phyloP scores from a whole-genome alignment of 805 yeast genomes.

The Millerago galiae region DNA sequence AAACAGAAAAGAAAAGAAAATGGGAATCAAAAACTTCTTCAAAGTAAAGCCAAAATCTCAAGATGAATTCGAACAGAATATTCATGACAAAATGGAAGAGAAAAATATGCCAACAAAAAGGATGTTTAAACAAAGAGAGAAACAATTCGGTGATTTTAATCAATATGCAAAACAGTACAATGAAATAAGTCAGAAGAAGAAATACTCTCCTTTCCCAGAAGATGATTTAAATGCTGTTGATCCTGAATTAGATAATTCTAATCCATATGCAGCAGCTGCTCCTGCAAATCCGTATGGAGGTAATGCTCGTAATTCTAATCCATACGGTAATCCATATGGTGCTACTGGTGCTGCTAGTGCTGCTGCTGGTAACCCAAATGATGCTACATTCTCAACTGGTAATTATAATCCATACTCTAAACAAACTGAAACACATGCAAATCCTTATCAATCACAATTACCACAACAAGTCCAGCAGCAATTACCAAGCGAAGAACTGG shows the following conservation, averaged over 20 bases:
- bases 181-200: conserved; percentile 29
- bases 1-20: conserved; percentile 14
- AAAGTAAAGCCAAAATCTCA: conserved; percentile 37
- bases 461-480: conserved; percentile 1
- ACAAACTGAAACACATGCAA: conserved; percentile 3
- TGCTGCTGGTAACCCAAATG: conserved; percentile 12
- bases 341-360: not conserved
- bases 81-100: conserved; percentile 35
- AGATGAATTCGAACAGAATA: conserved; percentile 37
- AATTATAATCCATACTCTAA: not conserved
- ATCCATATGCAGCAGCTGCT: conserved; percentile 1
- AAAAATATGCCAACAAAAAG: conserved; percentile 37
- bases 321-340: not conserved
- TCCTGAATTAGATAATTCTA: not conserved
- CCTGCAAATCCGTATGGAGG: too few species aligned
- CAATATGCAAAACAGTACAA: conserved; percentile 44
- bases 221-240: conserved; percentile 4
- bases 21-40: conserved; percentile 46
- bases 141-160: conserved; percentile 35
- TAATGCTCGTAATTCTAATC: not conserved
- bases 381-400: not conserved
- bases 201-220: conserved; percentile 34
- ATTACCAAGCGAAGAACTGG: not conserved
- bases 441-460: conserved; percentile 1
- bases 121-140: conserved; percentile 19